Evolutionary conservation across 306 rosid genomes (phyloP), one percentile per base, ranked within the genome.

Genomic region (Heteromeles arbutifolia): DNA sequence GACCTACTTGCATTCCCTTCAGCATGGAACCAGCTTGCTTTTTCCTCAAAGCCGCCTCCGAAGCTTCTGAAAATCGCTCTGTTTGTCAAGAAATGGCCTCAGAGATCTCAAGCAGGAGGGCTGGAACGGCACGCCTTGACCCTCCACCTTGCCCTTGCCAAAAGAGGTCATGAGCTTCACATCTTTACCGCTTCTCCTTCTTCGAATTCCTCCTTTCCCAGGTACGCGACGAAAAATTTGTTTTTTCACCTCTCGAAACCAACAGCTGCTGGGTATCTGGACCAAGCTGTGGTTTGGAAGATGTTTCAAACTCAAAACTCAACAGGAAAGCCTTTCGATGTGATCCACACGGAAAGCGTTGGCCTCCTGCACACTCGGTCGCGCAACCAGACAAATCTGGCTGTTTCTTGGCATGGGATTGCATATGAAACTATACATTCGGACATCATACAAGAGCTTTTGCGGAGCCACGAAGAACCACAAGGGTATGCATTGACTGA

Each of bases 31-130:
- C 81, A 77, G 65, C 87, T 91, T 31, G 24, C 34, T 15, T 88
- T 87, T 74, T 21, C 91, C 65, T n/a, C 84, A 71, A 74, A 74
- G 13, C 84, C 83, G 65, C 91, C 90, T 37, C 11, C 75, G 10
- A 87, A 86, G 25, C 41, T 84, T 21, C 88, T 87, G 1, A 91
- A 87, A 84, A 85, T 89, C 69, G 95, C 91, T 13, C 88, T 87
- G 29, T 91, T 89, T 74, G 92, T 91, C 77, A 91, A 84, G 88
- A 89, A 87, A 86, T 91, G 97, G 95, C 92, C 95, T 37, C 86
- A 83, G 0, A 75, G 22, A 78, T 89, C 92, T 77, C 90, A 74
- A 4, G 92, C 90, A 1, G 90, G 95, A 2, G 95, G 95, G 28
- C 95, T 91, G 8, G 95, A 91, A 85, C 86, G 95, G 69, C 97